These are phyloP conservation scores for Phialocephala sp. DNA, from an alignment of 2,329 filamentous ascomycete species.

Conservation along the genomic window DNA sequence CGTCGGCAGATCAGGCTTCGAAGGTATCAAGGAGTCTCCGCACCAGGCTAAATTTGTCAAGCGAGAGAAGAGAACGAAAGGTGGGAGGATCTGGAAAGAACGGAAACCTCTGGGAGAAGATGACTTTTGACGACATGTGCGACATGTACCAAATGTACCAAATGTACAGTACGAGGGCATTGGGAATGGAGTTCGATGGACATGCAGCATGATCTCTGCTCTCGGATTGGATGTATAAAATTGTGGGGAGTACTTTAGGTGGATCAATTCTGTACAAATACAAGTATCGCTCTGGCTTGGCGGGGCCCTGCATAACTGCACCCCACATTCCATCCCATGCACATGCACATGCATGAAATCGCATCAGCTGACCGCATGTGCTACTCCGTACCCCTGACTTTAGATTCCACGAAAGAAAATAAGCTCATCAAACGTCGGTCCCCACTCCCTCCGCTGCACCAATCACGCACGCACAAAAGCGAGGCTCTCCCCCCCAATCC, in stretches of 20 bases:
- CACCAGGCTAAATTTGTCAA: conserved; percentile 32
- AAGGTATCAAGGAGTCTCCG: conserved; percentile 38
- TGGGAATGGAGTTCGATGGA: neutral
- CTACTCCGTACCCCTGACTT: conserved; percentile 7
- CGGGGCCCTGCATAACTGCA: neutral
- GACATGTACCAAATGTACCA: too few relatives aligned
- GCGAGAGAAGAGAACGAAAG: conserved; percentile 43
- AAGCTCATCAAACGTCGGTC: conserved; percentile 2
- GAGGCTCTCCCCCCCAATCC: neutral
- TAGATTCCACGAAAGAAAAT: neutral
- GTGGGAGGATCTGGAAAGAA: conserved; percentile 44
- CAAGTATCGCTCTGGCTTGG: neutral
- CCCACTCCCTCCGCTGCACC: neutral
- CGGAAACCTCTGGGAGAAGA: conserved; percentile 42
- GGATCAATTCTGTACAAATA: neutral
- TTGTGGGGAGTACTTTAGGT: neutral
- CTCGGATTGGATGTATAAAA: neutral
- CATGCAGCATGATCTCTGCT: conserved; percentile 13
- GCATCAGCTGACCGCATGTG: neutral
- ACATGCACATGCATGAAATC: conserved; percentile 1
- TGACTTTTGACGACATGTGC: conserved; percentile 29
- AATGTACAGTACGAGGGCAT: neutral
- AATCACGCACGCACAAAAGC: neutral
- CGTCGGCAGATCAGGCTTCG: conserved; percentile 40
- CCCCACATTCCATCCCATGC: neutral